phyloP scores from a whole-genome alignment of 2,329 filamentous ascomycete species.

The Clonostachys chloroleuca region DNA sequence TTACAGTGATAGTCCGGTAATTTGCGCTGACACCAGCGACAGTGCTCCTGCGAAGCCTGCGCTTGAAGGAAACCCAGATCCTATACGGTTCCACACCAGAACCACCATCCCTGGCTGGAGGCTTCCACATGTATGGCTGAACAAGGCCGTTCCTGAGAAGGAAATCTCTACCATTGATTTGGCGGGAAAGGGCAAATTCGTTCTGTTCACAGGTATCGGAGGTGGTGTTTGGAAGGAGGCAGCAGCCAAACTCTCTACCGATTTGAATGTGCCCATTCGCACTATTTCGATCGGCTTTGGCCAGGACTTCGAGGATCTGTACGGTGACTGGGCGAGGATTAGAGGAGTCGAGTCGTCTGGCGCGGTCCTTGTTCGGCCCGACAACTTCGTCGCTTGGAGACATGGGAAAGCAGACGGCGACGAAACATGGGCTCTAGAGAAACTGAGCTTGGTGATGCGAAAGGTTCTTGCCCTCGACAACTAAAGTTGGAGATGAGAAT shows the following conservation, averaged over 20 bases:
- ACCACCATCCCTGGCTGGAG: constrained; percentile 41
- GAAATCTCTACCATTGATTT: constrained; percentile 55
- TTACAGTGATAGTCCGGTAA: constrained; percentile 16
- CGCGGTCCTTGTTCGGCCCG: constrained; percentile 52
- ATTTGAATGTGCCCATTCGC: constrained; percentile 39
- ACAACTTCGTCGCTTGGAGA: constrained; percentile 52
- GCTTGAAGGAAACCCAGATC: too few relatives aligned
- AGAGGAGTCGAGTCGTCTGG: constrained; percentile 54
- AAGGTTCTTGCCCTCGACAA: too few relatives aligned
- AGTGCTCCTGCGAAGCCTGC: too few relatives aligned
- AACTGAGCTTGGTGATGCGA: too few relatives aligned
- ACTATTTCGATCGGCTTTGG: constrained; percentile 49
- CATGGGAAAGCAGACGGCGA: too few relatives aligned
- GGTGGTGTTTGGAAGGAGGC: constrained; percentile 49
- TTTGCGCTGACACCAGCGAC: too few relatives aligned
- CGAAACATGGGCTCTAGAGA: too few relatives aligned
- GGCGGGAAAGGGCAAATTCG: constrained; percentile 49
- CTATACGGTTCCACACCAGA: too few relatives aligned
- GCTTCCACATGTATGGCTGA: constrained; percentile 61
- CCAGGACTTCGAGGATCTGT: constrained; percentile 58
- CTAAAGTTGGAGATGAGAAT: too few relatives aligned
- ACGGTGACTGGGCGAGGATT: constrained; percentile 51
- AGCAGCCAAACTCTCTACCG: constrained; percentile 26
- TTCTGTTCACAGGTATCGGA: constrained; percentile 48
- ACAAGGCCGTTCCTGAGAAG: constrained; percentile 35